Evolutionary conservation across 257 asterid genomes (phyloP).

Genomic region (Salvia hispanica): DNA sequence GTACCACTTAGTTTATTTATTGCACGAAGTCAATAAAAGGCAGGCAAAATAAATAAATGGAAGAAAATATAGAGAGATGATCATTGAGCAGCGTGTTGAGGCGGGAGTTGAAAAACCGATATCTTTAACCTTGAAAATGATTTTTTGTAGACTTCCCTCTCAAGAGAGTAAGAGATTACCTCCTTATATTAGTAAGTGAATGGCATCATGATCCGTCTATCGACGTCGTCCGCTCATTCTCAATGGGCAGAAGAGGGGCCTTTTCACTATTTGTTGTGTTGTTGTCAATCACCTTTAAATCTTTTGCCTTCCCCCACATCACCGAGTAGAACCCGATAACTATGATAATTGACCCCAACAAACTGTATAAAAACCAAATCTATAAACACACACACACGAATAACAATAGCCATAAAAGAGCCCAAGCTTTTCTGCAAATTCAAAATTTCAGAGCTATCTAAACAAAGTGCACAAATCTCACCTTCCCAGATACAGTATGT

Average conservation of each 20-base stretch:
- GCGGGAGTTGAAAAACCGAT: background rate
- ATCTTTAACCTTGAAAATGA: background rate
- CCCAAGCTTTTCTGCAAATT: background rate
- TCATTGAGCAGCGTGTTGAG: background rate
- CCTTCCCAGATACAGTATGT: conserved; percentile 80
- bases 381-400: no score
- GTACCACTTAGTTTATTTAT: background rate
- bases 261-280: conserved; percentile 37
- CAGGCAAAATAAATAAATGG: background rate
- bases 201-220: conserved; percentile 9
- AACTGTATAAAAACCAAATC: conserved; percentile 42
- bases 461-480: background rate
- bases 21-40: background rate
- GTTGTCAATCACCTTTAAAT: conserved; percentile 40
- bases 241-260: conserved; percentile 52
- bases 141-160: background rate
- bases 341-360: conserved; percentile 69
- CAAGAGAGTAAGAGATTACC: conserved; percentile 24
- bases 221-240: conserved; percentile 34
- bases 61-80: background rate
- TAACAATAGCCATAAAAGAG: background rate
- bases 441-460: background rate
- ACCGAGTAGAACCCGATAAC: conserved; percentile 88
- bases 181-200: conserved; percentile 14
- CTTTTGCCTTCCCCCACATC: conserved; percentile 93